Percentiles rank a stretch among this genome's conserved stretches.
Conservation (phyloP, 352 stramenopile genomes). For the Globisporangium spinosum region DNA sequence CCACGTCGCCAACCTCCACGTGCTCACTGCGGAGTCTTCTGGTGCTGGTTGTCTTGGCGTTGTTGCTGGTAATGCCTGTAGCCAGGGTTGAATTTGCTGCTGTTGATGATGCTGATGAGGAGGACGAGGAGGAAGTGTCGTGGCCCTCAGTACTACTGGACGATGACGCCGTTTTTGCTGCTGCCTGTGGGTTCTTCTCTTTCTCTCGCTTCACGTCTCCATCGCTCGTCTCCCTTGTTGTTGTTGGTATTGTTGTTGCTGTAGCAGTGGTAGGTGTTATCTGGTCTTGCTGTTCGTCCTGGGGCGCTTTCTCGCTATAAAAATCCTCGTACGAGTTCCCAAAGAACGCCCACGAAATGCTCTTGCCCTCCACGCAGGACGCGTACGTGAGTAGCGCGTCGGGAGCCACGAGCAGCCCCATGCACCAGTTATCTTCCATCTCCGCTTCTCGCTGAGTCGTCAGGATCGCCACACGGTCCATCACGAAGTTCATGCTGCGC, state of each 20-base stretch:
- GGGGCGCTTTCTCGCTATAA: background rate
- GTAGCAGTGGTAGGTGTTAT: background rate
- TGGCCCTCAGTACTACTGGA: background rate
- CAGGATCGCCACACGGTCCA: constrained; percentile 25
- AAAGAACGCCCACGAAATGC: constrained; percentile 30
- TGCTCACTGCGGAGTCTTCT: background rate
- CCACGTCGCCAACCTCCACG: constrained; percentile 23
- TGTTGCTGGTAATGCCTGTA: background rate
- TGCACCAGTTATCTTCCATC: constrained; percentile 20
- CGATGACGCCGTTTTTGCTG: background rate
- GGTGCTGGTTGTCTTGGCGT: background rate
- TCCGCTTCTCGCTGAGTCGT: constrained; percentile 10
- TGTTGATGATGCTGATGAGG: background rate
- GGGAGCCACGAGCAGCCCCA: constrained; percentile 31
- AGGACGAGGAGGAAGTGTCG: background rate
- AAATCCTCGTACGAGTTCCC: constrained; percentile 15
- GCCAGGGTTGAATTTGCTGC: background rate
- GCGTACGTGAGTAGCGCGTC: constrained; percentile 32
- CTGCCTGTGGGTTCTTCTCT: too few relatives aligned
- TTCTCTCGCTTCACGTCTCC: background rate
- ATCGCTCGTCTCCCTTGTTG: background rate
- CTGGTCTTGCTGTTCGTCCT: background rate
- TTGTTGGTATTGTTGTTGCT: background rate
- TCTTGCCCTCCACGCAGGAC: constrained; percentile 18
- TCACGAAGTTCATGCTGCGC: background rate